phyloP scores from a whole-genome alignment of 176 grass and related monocot genomes.

The Juncus effusus region DNA sequence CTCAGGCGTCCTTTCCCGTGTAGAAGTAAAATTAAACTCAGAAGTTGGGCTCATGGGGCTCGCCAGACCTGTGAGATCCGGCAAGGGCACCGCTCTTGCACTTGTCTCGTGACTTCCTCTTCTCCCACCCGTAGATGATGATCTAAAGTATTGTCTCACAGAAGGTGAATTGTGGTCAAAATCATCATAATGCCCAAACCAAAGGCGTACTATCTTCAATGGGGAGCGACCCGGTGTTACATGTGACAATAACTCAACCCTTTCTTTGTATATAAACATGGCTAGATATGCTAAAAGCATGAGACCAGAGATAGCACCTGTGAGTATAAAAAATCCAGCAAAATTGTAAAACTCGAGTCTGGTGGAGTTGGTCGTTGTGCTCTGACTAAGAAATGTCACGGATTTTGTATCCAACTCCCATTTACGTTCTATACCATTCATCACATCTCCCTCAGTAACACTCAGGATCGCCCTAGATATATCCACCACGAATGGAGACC shows the following conservation, averaged over 20 bases:
- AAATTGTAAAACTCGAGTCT: constrained; percentile 39
- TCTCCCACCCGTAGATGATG: no score
- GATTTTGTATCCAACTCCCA: constrained; percentile 22
- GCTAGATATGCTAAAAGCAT: constrained; percentile 33
- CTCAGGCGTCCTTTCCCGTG: no score
- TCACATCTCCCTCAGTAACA: constrained; percentile 28
- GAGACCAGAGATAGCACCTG: constrained; percentile 32
- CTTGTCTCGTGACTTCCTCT: no score
- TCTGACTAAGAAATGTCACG: background rate
- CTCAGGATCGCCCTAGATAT: constrained; percentile 50
- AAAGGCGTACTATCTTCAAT: no score
- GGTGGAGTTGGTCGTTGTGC: background rate
- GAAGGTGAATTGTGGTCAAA: no score
- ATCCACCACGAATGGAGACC: constrained; percentile 40
- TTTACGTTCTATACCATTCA: constrained; percentile 22
- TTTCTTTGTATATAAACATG: constrained; percentile 5
- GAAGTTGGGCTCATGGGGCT: no score
- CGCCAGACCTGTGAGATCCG: no score
- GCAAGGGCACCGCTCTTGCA: no score
- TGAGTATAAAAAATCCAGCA: constrained; percentile 47
- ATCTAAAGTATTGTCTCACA: no score
- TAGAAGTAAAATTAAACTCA: no score
- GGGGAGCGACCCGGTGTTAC: no score
- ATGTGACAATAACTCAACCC: background rate
- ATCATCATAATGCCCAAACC: no score